phyloP scores from a whole-genome alignment of 176 grass and related monocot species.

The Dactylis glomerata region DNA sequence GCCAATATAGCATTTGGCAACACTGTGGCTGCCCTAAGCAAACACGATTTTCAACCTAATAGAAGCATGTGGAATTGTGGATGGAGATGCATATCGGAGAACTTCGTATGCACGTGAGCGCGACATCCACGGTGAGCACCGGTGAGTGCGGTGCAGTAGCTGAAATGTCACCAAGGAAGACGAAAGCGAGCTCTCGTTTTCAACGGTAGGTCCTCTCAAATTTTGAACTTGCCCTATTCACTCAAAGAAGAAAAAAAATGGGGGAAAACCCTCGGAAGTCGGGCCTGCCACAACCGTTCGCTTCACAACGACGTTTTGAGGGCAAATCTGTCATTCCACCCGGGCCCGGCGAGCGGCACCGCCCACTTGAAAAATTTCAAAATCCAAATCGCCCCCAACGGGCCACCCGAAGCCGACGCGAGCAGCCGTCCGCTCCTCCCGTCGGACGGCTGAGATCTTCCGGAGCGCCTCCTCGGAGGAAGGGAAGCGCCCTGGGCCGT shows the following conservation, averaged over 20 bases:
- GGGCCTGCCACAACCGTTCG: background rate
- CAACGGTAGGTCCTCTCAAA: background rate
- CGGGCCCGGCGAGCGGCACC: background rate
- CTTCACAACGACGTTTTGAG: background rate
- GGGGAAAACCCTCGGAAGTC: background rate
- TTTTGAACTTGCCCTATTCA: background rate
- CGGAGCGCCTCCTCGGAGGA: background rate
- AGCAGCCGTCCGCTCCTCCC: background rate
- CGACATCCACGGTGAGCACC: background rate
- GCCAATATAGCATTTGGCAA: too few species aligned
- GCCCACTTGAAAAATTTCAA: constrained; percentile 25
- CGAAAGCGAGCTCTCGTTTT: background rate
- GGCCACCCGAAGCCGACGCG: background rate
- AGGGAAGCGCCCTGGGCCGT: background rate
- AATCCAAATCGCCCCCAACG: constrained; percentile 18
- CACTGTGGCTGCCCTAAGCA: too few species aligned
- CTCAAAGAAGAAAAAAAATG: too few species aligned
- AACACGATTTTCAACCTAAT: background rate
- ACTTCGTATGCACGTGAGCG: background rate
- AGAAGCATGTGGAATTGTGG: background rate
- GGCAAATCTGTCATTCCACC: background rate
- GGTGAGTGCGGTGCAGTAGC: background rate
- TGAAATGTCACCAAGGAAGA: background rate
- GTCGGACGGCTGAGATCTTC: constrained; percentile 3
- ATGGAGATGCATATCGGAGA: background rate